These are phyloP conservation scores for Naganishia onofrii DNA, from an alignment of 768 basidiomycete species.

Conservation along the genomic window DNA sequence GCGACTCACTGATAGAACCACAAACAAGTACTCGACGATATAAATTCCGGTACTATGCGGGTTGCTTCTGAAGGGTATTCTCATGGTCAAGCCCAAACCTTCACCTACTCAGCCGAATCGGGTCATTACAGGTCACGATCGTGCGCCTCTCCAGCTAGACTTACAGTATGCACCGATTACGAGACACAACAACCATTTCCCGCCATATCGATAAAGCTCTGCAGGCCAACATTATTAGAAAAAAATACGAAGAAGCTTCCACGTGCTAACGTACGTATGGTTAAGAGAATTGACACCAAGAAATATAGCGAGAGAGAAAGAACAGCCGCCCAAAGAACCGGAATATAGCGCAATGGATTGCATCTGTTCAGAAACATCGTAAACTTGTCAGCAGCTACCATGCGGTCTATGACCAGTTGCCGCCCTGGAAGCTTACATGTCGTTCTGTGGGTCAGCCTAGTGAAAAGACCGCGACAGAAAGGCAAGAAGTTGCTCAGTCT, in stretches of 20 bases:
- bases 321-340: constrained; percentile 40
- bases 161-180: constrained; percentile 48
- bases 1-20: constrained; percentile 44
- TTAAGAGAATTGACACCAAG: constrained; percentile 42
- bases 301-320: constrained; percentile 45
- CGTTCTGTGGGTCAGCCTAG: constrained; percentile 8
- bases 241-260: neutral
- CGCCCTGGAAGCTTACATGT: neutral
- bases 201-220: constrained; percentile 36
- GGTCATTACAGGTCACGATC: neutral
- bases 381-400: neutral
- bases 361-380: constrained; percentile 32
- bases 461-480: no score
- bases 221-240: neutral
- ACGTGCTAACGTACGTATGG: constrained; percentile 38
- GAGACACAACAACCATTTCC: constrained; percentile 46
- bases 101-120: constrained; percentile 29
- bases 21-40: constrained; percentile 49
- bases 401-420: no score
- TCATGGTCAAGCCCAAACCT: constrained; percentile 44
- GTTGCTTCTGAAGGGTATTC: constrained; percentile 45
- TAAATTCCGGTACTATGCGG: constrained; percentile 45
- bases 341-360: constrained; percentile 52
- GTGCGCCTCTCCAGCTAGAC: neutral
- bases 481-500: neutral